Evolutionary conservation across 306 rosid species (phyloP), one percentile per base, ranked within the genome.

Genomic region (Inga laurina): DNA sequence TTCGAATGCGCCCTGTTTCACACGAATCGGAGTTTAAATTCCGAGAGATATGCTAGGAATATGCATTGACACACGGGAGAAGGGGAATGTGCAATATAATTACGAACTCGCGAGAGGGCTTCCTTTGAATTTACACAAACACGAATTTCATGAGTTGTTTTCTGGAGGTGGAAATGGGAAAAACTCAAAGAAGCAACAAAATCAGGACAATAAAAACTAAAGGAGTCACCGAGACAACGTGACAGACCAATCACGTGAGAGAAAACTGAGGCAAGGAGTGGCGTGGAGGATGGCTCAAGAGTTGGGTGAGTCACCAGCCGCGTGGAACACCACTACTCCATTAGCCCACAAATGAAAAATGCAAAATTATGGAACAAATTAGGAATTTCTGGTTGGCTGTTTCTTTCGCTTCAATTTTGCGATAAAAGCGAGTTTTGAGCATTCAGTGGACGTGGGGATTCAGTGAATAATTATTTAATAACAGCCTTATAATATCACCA

Each of bases 81-180:
- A 21, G 24, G 43, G 8, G 35, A 78, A 32, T 30, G 76, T 24
- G 77, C 72, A 37, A 8, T 68, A 34, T 71, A 70, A 70, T 70
- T 70, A 10, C 32, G 22, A 43, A 21, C 75, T 19, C 34, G n/a
- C 30, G 4, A 21, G 46, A 21, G 52, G 52, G 48, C 62, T 15
- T 46, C 91, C 92, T 90, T 92, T 67, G 32, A 83, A 68, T 52
- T 78, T 79, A 89, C 91, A 83, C 89, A 81, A 79, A 12, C 73
- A 21, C 49, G 21, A 48, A 77, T 24, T 62, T 72, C 59, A 57
- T 45, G 76, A 6, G n/a, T 49, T 45, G 57, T 24, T 45, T 72
- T 72, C 37, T 46, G 57, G 46, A 10, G 19, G 13, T 2, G 37
- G 10, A 10, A 37, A 39, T 27, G 5, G n/a, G 14, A n/a, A 70